phyloP scores from a whole-genome alignment of 768 basidiomycete species.

The Cyclocybe aegerita region DNA sequence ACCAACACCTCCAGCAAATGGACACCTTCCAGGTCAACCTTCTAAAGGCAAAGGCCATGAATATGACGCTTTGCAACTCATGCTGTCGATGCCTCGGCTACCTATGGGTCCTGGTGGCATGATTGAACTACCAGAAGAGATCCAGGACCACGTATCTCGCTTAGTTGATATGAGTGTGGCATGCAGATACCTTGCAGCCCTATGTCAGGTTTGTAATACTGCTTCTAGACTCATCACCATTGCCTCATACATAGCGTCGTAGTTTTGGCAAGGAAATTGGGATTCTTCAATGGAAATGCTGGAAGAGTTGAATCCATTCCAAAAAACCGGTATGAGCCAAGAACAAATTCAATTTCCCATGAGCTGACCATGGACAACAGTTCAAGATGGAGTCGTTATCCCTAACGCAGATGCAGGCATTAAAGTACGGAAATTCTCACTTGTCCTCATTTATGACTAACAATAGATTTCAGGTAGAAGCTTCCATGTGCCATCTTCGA shows the following conservation, averaged over 20 bases:
- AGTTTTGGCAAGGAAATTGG: conserved; percentile 91
- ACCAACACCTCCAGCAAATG: conserved; percentile 37
- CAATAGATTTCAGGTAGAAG: conserved; percentile 81
- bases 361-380: conserved; percentile 27
- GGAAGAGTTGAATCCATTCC: conserved; percentile 90
- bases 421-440: conserved; percentile 53
- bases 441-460: background rate
- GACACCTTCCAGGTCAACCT: conserved; percentile 33
- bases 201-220: conserved; percentile 76
- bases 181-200: conserved; percentile 94
- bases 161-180: conserved; percentile 94
- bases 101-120: conserved; percentile 73
- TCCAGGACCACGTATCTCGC: conserved; percentile 66
- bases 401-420: conserved; percentile 91
- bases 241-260: too few relatives aligned
- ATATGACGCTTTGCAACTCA: conserved; percentile 34
- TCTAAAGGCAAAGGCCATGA: conserved; percentile 69
- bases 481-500: conserved; percentile 94
- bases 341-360: background rate
- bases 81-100: conserved; percentile 48
- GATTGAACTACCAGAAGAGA: conserved; percentile 64
- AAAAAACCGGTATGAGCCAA: conserved; percentile 53
- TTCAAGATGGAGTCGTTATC: conserved; percentile 65
- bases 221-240: background rate
- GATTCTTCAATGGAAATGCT: conserved; percentile 89